These are phyloP conservation scores for Trametes pubescens DNA, from an alignment of 1,284 basidiomycete species.

Conservation along the genomic window DNA sequence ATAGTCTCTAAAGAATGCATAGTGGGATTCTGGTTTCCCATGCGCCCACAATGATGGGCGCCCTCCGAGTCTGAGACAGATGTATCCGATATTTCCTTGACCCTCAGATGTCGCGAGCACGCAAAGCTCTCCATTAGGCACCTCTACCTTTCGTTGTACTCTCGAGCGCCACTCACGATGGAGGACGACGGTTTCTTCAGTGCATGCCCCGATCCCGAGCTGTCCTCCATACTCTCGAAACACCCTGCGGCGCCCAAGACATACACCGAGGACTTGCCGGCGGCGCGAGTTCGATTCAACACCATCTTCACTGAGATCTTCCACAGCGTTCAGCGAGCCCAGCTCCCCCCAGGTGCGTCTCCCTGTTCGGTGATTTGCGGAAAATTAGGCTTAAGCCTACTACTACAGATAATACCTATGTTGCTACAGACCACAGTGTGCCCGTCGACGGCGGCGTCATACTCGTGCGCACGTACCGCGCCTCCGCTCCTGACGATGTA, in stretches of 20 bases:
- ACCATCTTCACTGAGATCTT: not conserved
- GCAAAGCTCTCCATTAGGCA: too few species aligned
- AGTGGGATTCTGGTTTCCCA: too few species aligned
- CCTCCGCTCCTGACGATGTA: not conserved
- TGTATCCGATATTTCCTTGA: too few species aligned
- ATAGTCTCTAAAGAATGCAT: too few species aligned
- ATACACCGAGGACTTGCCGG: not conserved
- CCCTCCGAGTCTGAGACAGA: too few species aligned
- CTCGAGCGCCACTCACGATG: not conserved
- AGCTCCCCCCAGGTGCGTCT: not conserved
- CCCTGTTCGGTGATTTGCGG: too few species aligned
- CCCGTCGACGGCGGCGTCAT: constrained; percentile 3
- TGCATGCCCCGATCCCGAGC: constrained; percentile 2
- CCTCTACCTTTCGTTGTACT: not conserved
- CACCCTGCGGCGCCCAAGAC: not conserved
- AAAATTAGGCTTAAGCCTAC: too few species aligned
- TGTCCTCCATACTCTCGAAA: not conserved
- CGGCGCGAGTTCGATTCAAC: not conserved
- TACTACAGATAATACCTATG: not conserved
- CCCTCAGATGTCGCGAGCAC: too few species aligned
- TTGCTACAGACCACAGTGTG: not conserved
- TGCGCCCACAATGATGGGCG: too few species aligned
- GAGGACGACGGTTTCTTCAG: not conserved
- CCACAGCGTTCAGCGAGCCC: not conserved
- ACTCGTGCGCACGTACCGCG: not conserved